A percentile compares a stretch with the other conserved stretches of the same genome.
Conservation (phyloP, 2,329 filamentous ascomycete genomes). For the Coleophoma eucalyptorum region DNA sequence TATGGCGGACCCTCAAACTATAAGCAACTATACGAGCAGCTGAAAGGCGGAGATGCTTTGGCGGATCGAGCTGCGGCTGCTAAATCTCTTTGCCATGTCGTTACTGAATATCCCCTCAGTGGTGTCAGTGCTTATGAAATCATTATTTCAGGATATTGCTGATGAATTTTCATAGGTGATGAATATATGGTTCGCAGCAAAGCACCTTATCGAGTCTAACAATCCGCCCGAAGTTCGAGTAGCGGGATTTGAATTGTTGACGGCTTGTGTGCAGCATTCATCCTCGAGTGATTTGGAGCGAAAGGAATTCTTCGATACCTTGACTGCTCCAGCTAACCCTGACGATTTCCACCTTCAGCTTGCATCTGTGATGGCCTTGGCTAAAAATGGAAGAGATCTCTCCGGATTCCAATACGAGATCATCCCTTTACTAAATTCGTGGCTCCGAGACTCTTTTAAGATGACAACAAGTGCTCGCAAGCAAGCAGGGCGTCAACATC, state of each 20-base stretch:
- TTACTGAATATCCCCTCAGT: constrained; percentile 53
- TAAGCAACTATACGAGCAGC: constrained; percentile 48
- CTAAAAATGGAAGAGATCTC: constrained; percentile 56
- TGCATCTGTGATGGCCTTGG: constrained; percentile 57
- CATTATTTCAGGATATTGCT: constrained; percentile 3
- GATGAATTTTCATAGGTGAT: constrained; percentile 16
- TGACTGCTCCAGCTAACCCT: constrained; percentile 50
- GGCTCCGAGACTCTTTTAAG: constrained; percentile 54
- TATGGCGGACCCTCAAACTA: constrained; percentile 47
- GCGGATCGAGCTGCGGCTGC: constrained; percentile 55
- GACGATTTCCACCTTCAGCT: constrained; percentile 66
- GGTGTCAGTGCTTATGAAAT: constrained; percentile 16
- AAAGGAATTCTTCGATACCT: constrained; percentile 60
- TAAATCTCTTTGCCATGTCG: constrained; percentile 49
- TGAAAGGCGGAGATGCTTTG: constrained; percentile 46
- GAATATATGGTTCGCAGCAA: constrained; percentile 60
- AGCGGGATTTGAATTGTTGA: constrained; percentile 63
- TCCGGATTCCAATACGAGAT: constrained; percentile 66
- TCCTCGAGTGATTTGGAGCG: constrained; percentile 64
- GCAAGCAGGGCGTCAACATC: constrained; percentile 36
- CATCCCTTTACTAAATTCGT: constrained; percentile 56
- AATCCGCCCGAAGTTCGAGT: constrained; percentile 50
- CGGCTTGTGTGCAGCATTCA: constrained; percentile 60
- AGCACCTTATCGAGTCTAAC: constrained; percentile 57
- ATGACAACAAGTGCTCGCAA: constrained; percentile 49